A percentile compares a stretch with the other conserved stretches of the same genome.
Conservation (phyloP, 2,329 filamentous ascomycete genomes). For the Whalleya microplaca region DNA sequence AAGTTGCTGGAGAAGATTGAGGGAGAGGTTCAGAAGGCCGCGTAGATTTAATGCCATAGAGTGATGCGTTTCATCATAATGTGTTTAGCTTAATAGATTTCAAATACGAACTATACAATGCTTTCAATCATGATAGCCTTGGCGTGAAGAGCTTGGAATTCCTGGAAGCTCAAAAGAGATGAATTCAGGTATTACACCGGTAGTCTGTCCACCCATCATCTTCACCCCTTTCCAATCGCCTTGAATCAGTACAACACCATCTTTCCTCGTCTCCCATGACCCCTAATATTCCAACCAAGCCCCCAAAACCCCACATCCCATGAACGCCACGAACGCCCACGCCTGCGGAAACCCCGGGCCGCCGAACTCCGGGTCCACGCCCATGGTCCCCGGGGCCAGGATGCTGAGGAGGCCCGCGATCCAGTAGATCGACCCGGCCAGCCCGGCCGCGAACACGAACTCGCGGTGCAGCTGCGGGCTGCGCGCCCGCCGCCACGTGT, state of each 20-base stretch:
- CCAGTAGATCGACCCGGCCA: slow-evolving; percentile 24
- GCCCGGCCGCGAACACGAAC: slow-evolving; percentile 8
- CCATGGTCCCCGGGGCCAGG: slow-evolving; percentile 17
- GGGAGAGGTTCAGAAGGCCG: slow-evolving; percentile 9
- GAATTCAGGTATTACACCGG: no score
- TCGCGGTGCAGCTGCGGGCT: slow-evolving; percentile 20
- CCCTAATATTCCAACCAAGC: slow-evolving; percentile 24
- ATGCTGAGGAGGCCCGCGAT: slow-evolving; percentile 20
- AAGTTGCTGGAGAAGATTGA: slow-evolving; percentile 24
- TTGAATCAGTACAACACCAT: no score
- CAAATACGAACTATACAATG: no score
- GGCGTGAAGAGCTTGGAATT: no score
- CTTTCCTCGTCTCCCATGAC: background rate
- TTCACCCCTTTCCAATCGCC: no score
- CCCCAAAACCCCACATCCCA: slow-evolving; percentile 13
- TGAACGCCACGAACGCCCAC: slow-evolving; percentile 16
- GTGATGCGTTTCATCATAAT: background rate
- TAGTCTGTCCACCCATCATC: no score
- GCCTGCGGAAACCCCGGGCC: slow-evolving; percentile 21
- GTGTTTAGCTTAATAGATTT: no score
- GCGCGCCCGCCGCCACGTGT: slow-evolving; percentile 17
- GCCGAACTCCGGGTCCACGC: slow-evolving; percentile 23
- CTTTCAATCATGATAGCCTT: no score
- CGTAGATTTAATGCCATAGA: background rate
- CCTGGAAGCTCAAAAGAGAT: no score